Percentiles rank a stretch among this genome's conserved stretches.
These are phyloP conservation scores for Fusarium sp. DNA, from an alignment of 2,329 filamentous ascomycete species.

Conservation along the genomic window DNA sequence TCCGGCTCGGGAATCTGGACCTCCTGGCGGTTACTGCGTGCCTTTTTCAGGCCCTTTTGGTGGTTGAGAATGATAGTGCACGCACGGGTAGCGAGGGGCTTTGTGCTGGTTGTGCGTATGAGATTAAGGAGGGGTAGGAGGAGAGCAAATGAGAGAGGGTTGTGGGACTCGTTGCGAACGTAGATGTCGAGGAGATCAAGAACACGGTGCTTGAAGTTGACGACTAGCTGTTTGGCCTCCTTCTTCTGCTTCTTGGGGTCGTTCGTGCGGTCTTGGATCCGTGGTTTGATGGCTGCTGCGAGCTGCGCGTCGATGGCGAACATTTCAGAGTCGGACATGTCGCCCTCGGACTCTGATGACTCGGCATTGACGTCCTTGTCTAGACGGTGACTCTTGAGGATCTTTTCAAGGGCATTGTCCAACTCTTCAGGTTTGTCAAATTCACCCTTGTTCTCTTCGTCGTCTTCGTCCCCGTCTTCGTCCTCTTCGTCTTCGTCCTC, in stretches of 20 bases:
- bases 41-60: conserved; percentile 74
- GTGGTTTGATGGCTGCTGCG: conserved; percentile 84
- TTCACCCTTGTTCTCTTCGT: conserved; percentile 55
- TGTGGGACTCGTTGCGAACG: conserved; percentile 79
- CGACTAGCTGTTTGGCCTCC: conserved; percentile 86
- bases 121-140: conserved; percentile 82
- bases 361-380: conserved; percentile 69
- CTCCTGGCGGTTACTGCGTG: conserved; percentile 54
- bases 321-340: conserved; percentile 98
- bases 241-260: conserved; percentile 86
- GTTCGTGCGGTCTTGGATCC: conserved; percentile 65
- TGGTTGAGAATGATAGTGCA: conserved; percentile 78
- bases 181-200: conserved; percentile 89
- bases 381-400: conserved; percentile 76
- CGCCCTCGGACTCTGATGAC: conserved; percentile 71
- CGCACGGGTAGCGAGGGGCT: conserved; percentile 79
- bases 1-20: conserved; percentile 54
- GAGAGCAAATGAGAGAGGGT: conserved; percentile 73
- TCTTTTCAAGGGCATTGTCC: conserved; percentile 80
- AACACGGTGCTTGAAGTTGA: conserved; percentile 95
- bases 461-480: conserved; percentile 57
- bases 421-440: conserved; percentile 61
- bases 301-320: conserved; percentile 86
- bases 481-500: conserved; percentile 56
- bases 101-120: conserved; percentile 79